Evolutionary conservation across 2,329 filamentous ascomycete species (phyloP).

Genomic region (Nothomitra cinnamomea): DNA sequence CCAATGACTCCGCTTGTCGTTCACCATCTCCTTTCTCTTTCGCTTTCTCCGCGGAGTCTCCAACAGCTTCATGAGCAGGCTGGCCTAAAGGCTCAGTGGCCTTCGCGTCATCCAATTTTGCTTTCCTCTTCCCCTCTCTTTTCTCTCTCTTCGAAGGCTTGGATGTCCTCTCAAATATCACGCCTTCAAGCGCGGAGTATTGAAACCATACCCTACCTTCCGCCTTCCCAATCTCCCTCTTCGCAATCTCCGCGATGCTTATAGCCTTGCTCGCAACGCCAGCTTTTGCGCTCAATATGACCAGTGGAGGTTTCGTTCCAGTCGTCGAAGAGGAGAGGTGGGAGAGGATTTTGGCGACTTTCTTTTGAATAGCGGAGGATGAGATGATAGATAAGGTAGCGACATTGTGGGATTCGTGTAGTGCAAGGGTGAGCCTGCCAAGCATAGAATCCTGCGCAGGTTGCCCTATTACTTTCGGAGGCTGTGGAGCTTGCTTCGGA

Average conservation of each 20-base stretch:
- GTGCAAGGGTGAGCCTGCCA: background rate
- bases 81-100: background rate
- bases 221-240: conserved; percentile 32
- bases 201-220: conserved; percentile 26
- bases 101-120: conserved; percentile 26
- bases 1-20: no score
- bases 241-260: conserved; percentile 21
- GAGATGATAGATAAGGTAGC: conserved; percentile 2
- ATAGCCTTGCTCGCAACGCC: conserved; percentile 4
- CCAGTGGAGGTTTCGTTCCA: conserved; percentile 1
- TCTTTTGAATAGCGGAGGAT: conserved; percentile 3
- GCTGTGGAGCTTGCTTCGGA: background rate
- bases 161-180: background rate
- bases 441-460: background rate
- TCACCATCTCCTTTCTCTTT: no score
- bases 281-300: conserved; percentile 1
- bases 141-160: background rate
- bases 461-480: background rate
- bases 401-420: background rate
- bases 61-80: no score
- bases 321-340: background rate
- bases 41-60: no score
- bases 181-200: conserved; percentile 17
- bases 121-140: conserved; percentile 8
- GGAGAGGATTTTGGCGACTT: background rate